Evolutionary conservation across 2,329 filamentous ascomycete genomes (phyloP).

Genomic region (Scedosporium aurantiacum): DNA sequence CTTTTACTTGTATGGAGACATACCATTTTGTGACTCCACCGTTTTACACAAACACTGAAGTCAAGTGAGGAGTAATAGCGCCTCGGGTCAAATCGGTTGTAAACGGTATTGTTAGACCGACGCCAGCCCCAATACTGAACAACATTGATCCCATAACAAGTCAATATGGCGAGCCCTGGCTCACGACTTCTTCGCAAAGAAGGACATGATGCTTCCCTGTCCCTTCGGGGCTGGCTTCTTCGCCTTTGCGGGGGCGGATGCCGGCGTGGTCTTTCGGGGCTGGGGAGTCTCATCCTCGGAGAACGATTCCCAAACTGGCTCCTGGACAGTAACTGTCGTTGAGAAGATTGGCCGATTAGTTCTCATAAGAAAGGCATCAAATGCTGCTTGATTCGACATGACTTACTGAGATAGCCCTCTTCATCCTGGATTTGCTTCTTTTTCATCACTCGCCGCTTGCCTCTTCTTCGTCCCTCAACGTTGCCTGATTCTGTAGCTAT

Average conservation of each 20-base stretch:
- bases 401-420: conserved; percentile 76
- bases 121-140: no score
- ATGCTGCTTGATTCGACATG: background rate
- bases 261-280: conserved; percentile 36
- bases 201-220: conserved; percentile 83
- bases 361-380: background rate
- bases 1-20: no score
- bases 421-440: conserved; percentile 82
- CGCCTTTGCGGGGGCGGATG: conserved; percentile 32
- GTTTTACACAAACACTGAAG: no score
- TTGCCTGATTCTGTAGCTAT: conserved; percentile 42
- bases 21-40: no score
- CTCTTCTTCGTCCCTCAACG: conserved; percentile 56
- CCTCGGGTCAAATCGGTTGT: no score
- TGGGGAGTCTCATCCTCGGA: conserved; percentile 69
- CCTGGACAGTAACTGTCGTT: conserved; percentile 67
- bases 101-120: no score
- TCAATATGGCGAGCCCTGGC: background rate
- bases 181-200: conserved; percentile 68
- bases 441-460: conserved; percentile 70
- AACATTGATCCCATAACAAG: no score
- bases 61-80: no score
- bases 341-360: conserved; percentile 6
- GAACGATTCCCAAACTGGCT: conserved; percentile 81
- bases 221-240: conserved; percentile 50